A percentile compares a stretch with the other conserved stretches of the same genome.
Conservation (phyloP, 2,329 filamentous ascomycete genomes). For the Cryphonectria japonica region DNA sequence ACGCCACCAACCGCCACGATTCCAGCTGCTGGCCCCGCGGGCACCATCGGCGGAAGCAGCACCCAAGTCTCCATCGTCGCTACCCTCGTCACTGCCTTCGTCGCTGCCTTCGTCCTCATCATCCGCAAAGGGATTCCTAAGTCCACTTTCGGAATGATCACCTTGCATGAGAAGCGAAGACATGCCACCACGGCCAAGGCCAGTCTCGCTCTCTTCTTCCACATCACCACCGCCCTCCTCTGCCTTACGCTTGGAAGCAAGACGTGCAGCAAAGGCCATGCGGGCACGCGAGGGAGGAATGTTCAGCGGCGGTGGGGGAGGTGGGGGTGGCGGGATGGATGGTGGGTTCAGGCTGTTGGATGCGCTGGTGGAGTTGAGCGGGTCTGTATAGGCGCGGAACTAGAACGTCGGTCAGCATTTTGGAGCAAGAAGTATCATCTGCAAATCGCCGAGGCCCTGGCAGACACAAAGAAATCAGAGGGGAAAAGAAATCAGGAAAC, state of each 20-base stretch:
- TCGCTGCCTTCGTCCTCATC: slow-evolving; percentile 60
- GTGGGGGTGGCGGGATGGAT: slow-evolving; percentile 61
- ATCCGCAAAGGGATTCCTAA: slow-evolving; percentile 60
- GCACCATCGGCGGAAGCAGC: slow-evolving; percentile 39
- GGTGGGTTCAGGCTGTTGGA: slow-evolving; percentile 52
- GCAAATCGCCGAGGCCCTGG: neutral
- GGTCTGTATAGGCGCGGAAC: slow-evolving; percentile 64
- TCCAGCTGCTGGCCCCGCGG: slow-evolving; percentile 35
- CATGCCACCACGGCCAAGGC: slow-evolving; percentile 24
- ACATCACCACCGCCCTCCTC: slow-evolving; percentile 48
- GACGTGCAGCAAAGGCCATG: slow-evolving; percentile 84
- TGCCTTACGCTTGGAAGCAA: slow-evolving; percentile 70
- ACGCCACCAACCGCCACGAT: slow-evolving; percentile 43
- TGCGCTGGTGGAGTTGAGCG: slow-evolving; percentile 49
- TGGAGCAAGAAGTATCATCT: neutral
- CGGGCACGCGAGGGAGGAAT: slow-evolving; percentile 85
- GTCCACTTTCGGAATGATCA: slow-evolving; percentile 31
- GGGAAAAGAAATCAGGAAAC: neutral
- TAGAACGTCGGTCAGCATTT: slow-evolving; percentile 37
- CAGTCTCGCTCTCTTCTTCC: slow-evolving; percentile 39
- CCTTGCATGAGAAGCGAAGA: slow-evolving; percentile 22
- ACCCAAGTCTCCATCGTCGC: slow-evolving; percentile 42
- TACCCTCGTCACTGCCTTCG: slow-evolving; percentile 51
- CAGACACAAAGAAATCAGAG: slow-evolving; percentile 17
- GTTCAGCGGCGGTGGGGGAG: slow-evolving; percentile 80